phyloP scores from a whole-genome alignment of 306 rosid genomes.

The Lathyrus oleraceus region DNA sequence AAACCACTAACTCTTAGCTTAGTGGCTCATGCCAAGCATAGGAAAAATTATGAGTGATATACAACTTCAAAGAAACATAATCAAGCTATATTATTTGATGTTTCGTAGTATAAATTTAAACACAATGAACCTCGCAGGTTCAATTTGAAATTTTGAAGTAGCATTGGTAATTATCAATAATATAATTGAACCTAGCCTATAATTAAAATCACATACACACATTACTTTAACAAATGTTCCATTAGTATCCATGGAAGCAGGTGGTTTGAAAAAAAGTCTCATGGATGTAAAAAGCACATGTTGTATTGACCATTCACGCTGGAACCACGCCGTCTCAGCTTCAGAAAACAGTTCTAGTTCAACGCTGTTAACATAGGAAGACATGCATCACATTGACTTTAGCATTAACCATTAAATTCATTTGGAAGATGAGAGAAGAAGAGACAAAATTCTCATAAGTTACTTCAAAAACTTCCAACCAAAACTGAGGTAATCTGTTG shows the following conservation, averaged over 20 bases:
- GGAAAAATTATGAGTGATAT: not conserved
- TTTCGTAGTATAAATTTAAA: not conserved
- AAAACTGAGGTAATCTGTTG: too few species aligned
- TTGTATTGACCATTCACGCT: slow-evolving; percentile 91
- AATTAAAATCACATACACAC: not conserved
- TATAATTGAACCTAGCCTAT: not conserved
- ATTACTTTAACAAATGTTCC: slow-evolving; percentile 84
- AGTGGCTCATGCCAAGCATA: not conserved
- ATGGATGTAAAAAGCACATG: slow-evolving; percentile 85
- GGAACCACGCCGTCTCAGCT: slow-evolving; percentile 90
- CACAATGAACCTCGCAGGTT: not conserved
- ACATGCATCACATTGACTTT: too few species aligned
- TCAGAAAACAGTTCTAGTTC: slow-evolving; percentile 72
- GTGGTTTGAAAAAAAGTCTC: slow-evolving; percentile 89
- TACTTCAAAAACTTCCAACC: too few species aligned
- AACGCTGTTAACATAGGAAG: too few species aligned
- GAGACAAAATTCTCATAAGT: too few species aligned
- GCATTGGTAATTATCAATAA: not conserved
- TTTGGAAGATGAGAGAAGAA: too few species aligned
- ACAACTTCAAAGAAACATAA: not conserved
- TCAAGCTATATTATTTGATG: not conserved
- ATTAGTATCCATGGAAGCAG: slow-evolving; percentile 70
- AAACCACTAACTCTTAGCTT: slow-evolving; percentile 8
- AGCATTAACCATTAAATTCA: too few species aligned
- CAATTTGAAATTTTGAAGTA: not conserved